These are phyloP conservation scores for Boletus fagicola DNA, from an alignment of 768 basidiomycete species.

Conservation along the genomic window DNA sequence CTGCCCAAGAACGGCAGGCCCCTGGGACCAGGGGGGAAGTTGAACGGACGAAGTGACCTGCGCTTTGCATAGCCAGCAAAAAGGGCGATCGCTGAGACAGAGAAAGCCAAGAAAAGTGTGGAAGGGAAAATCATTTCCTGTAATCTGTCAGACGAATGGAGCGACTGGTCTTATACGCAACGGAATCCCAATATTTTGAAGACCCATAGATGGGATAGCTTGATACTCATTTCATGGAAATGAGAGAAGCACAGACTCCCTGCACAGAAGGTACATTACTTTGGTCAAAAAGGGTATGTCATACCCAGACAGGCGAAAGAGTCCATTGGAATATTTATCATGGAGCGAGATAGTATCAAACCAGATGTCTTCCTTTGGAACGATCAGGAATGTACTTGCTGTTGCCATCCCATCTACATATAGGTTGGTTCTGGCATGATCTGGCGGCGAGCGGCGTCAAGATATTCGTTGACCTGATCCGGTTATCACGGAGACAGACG, in stretches of 20 bases:
- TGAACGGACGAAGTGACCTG: constrained; percentile 2
- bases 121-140: constrained; percentile 8
- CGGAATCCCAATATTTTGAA: not conserved
- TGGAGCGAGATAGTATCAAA: not conserved
- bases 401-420: constrained; percentile 1
- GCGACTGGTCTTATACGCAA: constrained; percentile 18
- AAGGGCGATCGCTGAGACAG: constrained; percentile 10
- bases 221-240: constrained; percentile 10
- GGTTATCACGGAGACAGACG: not conserved
- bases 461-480: constrained; percentile 9
- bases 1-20: constrained; percentile 33
- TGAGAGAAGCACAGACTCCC: constrained; percentile 9
- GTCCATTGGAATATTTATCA: too few species aligned
- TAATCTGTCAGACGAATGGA: not conserved
- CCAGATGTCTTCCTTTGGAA: not conserved
- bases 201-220: constrained; percentile 9
- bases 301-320: not conserved
- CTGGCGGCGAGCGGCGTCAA: constrained; percentile 1
- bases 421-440: not conserved
- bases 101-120: constrained; percentile 5
- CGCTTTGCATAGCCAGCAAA: constrained; percentile 11
- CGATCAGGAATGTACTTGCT: not conserved
- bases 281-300: not conserved
- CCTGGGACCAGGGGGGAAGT: constrained; percentile 31
- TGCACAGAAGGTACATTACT: not conserved